These are phyloP conservation scores for Haplographium delicatum DNA, from an alignment of 495 filamentous ascomycete species.

Conservation along the genomic window DNA sequence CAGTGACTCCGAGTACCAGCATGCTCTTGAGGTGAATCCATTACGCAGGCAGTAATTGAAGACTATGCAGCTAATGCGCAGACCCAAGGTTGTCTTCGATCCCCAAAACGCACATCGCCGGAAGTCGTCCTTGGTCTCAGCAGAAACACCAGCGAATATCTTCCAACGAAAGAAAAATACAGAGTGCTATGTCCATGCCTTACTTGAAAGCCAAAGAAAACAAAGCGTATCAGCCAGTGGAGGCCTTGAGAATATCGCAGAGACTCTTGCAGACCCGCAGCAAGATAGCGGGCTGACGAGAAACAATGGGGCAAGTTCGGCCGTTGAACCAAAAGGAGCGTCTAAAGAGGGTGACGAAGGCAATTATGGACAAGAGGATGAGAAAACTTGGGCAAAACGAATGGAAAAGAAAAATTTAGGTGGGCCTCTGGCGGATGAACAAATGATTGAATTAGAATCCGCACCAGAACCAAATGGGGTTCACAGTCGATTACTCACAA, in stretches of 20 bases:
- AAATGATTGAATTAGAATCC: conserved; percentile 11
- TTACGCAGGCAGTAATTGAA: background rate
- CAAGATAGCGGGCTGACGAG: background rate
- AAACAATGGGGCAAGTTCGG: background rate
- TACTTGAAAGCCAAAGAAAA: conserved; percentile 49
- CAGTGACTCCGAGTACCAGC: conserved; percentile 26
- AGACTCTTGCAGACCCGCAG: conserved; percentile 8
- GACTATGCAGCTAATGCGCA: background rate
- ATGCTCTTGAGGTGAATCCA: conserved; percentile 24
- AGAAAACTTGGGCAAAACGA: conserved; percentile 36
- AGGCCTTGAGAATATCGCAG: conserved; percentile 22
- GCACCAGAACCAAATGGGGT: conserved; percentile 24
- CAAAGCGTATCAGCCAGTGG: conserved; percentile 3
- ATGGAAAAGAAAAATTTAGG: conserved; percentile 28
- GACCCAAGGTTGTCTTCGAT: conserved; percentile 66
- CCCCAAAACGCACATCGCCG: conserved; percentile 66
- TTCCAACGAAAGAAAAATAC: conserved; percentile 47
- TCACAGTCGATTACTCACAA: conserved; percentile 67
- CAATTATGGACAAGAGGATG: conserved; percentile 32
- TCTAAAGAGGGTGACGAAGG: background rate
- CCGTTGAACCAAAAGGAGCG: conserved; percentile 15
- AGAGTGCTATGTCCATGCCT: conserved; percentile 77
- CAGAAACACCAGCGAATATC: conserved; percentile 39
- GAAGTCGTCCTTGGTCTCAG: conserved; percentile 76
- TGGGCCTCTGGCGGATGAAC: conserved; percentile 17